Conservation (phyloP, 2,329 filamentous ascomycete genomes). For the Ilyonectria robusta region DNA sequence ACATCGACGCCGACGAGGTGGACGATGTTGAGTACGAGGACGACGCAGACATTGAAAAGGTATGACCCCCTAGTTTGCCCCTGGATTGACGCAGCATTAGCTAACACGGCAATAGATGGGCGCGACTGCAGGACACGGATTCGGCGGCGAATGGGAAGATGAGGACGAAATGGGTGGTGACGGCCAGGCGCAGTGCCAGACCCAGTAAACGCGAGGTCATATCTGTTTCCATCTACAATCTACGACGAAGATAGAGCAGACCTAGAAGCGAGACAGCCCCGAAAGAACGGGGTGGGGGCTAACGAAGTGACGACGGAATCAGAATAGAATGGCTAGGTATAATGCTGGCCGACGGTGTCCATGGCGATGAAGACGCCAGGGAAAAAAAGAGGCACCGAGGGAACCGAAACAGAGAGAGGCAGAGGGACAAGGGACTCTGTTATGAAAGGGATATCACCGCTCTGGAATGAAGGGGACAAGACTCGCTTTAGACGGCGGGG, state of each 20-base stretch:
- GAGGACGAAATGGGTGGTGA: constrained; percentile 79
- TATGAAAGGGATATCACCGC: constrained; percentile 19
- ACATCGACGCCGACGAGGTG: constrained; percentile 79
- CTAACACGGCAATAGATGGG: constrained; percentile 70
- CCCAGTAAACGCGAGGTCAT: constrained; percentile 68
- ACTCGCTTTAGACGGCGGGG: constrained; percentile 8
- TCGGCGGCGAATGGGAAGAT: constrained; percentile 77
- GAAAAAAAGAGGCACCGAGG: neutral
- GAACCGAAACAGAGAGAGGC: neutral
- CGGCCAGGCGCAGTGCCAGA: constrained; percentile 78
- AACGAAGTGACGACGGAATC: constrained; percentile 47
- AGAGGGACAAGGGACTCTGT: neutral
- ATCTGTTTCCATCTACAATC: constrained; percentile 8
- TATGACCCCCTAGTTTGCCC: constrained; percentile 54
- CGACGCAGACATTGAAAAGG: constrained; percentile 86
- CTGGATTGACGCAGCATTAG: neutral
- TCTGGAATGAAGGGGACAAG: constrained; percentile 14
- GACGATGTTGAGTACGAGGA: constrained; percentile 91
- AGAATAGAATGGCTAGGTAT: constrained; percentile 22
- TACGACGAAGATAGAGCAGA: constrained; percentile 29
- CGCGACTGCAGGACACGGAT: constrained; percentile 77
- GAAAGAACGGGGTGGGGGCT: constrained; percentile 25
- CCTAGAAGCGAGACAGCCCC: constrained; percentile 31
- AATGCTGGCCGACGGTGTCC: constrained; percentile 2
- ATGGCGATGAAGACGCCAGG: constrained; percentile 1